Evolutionary conservation across 2,329 filamentous ascomycete genomes (phyloP), one percentile per base, ranked within the genome.

Genomic region (Colletotrichum lentis): DNA sequence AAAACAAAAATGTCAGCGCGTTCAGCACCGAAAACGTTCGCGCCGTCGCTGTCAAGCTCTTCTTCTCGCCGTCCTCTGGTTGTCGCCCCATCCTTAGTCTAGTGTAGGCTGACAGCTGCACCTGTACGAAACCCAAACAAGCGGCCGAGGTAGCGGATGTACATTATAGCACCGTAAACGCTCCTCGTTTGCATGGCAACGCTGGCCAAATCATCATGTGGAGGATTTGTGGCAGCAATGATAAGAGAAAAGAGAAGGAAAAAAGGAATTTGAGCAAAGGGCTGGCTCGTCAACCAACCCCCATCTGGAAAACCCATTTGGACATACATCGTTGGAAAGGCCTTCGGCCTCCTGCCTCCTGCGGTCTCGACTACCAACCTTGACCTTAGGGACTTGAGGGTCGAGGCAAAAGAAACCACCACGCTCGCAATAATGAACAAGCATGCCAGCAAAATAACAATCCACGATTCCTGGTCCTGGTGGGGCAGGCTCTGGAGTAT

Each of bases 401-500:
- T 52, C 46, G 44, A 55, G 62, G 56, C 54, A 52, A 31, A 54
- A 64, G 47, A 47, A 59, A 52, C 35, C 37, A 64, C 24, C 43
- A 27, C 62, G 43, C 55, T 35, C 56, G 46, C 44, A 50, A 50
- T 65, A 65, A 60, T 60, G 55, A 65, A 46, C 27, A 43, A 65
- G 56, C 55, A 62, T 50, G 62, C 55, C 66, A 68, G 56, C 62
- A 37, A 56, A 43, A 59, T 61, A 61, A 63, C 56, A 61, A 64
- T 64, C 62, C 52, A 49, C 57, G 55, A 69, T 69, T 64, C 60
- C 58, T 60, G 56, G 37, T 37, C 43, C n/a, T 31, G 5, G 59
- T 70, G 68, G 68, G 59, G 49, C 55, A 20, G 54, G 50, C 49
- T 46, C 53, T 57, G 52, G 66, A 63, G 68, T 59, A 66, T 66